phyloP scores from a whole-genome alignment of 495 filamentous ascomycete species.

The Aspergillus ellipticus region DNA sequence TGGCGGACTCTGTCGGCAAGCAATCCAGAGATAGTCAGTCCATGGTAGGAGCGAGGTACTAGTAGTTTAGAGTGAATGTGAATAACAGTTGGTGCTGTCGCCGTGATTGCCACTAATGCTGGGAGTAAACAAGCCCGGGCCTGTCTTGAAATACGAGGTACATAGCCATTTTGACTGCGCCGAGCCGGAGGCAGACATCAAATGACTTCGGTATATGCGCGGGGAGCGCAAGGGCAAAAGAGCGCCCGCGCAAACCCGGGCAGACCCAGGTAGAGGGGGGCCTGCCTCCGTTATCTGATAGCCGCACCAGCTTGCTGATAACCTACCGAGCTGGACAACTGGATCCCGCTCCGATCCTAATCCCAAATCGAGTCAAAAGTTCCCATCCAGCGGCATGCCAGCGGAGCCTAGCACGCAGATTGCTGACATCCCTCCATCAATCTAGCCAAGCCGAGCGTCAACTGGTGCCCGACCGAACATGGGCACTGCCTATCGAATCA shows the following conservation, averaged over 20 bases:
- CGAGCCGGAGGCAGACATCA: not conserved
- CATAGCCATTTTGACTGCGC: not conserved
- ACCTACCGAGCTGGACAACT: not conserved
- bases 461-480: slow-evolving; percentile 2
- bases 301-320: slow-evolving; percentile 8
- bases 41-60: no score
- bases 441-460: not conserved
- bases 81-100: no score
- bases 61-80: no score
- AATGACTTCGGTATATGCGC: not conserved
- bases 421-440: not conserved
- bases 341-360: slow-evolving; percentile 9
- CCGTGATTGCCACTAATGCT: no score
- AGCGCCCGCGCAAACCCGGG: not conserved
- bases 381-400: slow-evolving; percentile 16
- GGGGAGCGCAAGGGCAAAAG: slow-evolving; percentile 1
- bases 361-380: slow-evolving; percentile 31
- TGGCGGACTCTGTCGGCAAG: no score
- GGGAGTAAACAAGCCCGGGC: not conserved
- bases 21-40: no score
- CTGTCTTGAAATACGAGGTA: not conserved
- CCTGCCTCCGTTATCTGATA: slow-evolving; percentile 6
- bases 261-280: not conserved
- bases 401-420: not conserved
- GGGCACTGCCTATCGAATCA: slow-evolving; percentile 7